Conservation (phyloP, 2,329 filamentous ascomycete genomes). For the Exophiala spinifera region DNA sequence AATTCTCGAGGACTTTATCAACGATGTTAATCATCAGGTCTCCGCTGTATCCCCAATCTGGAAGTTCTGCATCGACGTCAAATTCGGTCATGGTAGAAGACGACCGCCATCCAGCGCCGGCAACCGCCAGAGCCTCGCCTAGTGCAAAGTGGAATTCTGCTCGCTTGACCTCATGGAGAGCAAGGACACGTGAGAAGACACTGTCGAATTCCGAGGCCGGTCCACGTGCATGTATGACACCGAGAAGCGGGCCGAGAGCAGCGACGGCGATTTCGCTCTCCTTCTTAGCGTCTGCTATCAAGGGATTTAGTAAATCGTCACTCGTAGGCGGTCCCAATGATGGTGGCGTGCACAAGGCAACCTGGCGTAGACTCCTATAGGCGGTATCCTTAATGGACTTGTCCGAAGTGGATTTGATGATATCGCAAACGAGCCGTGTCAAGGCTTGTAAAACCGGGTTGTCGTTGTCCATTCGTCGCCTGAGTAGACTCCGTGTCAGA, state of each 20-base stretch:
- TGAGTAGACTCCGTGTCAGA: constrained; percentile 54
- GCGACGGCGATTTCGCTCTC: constrained; percentile 78
- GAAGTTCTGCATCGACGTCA: constrained; percentile 63
- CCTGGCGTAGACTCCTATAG: constrained; percentile 58
- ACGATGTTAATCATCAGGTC: constrained; percentile 56
- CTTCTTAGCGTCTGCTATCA: constrained; percentile 69
- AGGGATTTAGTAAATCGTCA: constrained; percentile 56
- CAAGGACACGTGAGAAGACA: constrained; percentile 67
- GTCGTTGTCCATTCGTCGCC: constrained; percentile 61
- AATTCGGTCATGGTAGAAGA: constrained; percentile 70
- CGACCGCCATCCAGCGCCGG: constrained; percentile 78
- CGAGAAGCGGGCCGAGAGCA: constrained; percentile 68
- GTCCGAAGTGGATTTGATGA: constrained; percentile 56
- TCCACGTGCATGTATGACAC: constrained; percentile 44
- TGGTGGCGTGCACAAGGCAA: constrained; percentile 55
- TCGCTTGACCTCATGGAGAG: constrained; percentile 77
- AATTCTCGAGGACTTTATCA: constrained; percentile 71
- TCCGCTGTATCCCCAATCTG: constrained; percentile 35
- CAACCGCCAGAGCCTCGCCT: constrained; percentile 79
- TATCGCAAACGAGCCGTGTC: constrained; percentile 46
- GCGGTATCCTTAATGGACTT: constrained; percentile 56
- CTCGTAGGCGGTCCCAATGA: constrained; percentile 30
- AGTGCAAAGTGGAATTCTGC: constrained; percentile 87
- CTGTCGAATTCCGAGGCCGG: constrained; percentile 36
- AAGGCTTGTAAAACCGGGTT: constrained; percentile 63